Evolutionary conservation across 2,329 filamentous ascomycete species (phyloP).

Genomic region (Leptodontidium sp.): DNA sequence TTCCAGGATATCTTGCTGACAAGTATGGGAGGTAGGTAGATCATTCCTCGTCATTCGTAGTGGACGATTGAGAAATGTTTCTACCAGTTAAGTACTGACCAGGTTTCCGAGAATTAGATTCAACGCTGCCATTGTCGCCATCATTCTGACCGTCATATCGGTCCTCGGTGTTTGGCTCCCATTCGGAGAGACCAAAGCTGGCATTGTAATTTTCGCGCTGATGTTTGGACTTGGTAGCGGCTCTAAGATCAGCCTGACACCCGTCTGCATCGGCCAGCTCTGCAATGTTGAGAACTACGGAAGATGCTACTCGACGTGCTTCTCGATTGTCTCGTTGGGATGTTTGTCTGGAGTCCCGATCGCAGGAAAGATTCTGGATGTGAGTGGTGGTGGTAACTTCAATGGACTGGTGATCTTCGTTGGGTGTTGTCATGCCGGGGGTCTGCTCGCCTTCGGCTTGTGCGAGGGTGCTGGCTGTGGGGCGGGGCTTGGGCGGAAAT

Average conservation of each 20-base stretch:
- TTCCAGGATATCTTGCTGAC: slow-evolving; percentile 15
- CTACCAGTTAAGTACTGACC: neutral
- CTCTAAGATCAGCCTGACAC: slow-evolving; percentile 49
- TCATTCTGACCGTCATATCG: slow-evolving; percentile 65
- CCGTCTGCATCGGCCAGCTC: slow-evolving; percentile 11
- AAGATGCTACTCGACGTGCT: slow-evolving; percentile 15
- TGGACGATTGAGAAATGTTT: neutral
- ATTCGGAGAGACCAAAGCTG: slow-evolving; percentile 61
- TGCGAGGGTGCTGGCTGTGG: slow-evolving; percentile 3
- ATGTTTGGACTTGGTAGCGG: slow-evolving; percentile 85
- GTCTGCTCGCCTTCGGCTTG: neutral
- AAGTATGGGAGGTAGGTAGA: slow-evolving; percentile 12
- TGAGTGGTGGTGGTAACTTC: neutral
- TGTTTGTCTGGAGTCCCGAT: slow-evolving; percentile 15
- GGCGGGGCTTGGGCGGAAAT: neutral
- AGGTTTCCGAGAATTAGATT: neutral
- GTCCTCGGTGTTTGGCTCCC: slow-evolving; percentile 83
- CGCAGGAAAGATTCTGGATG: slow-evolving; percentile 14
- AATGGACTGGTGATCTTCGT: slow-evolving; percentile 1
- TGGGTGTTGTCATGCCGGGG: slow-evolving; percentile 7
- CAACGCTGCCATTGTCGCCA: slow-evolving; percentile 60
- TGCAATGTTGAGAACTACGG: slow-evolving; percentile 4
- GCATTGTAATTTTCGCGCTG: slow-evolving; percentile 76
- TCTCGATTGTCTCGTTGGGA: slow-evolving; percentile 16
- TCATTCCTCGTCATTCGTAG: neutral